Conservation (phyloP, 495 filamentous ascomycete species). For the Pseudomonodictys pantanalensis region DNA sequence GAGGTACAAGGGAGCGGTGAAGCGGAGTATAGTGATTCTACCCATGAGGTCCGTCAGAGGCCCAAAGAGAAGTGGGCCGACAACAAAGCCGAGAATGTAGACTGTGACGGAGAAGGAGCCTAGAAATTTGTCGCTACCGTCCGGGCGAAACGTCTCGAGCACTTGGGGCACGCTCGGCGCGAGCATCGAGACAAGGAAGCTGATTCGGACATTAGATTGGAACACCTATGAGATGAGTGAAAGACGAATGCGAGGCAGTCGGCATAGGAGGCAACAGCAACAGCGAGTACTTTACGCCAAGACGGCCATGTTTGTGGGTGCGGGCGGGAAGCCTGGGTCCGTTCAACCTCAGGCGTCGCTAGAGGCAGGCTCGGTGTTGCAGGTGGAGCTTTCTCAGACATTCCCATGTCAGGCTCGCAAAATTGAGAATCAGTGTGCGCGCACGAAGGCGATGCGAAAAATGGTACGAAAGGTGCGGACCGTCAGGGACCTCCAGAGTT, state of each 20-base stretch:
- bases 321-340: too few relatives aligned
- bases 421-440: too few relatives aligned
- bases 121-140: constrained; percentile 5
- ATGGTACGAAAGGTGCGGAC: too few relatives aligned
- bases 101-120: constrained; percentile 21
- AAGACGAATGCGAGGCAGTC: constrained; percentile 10
- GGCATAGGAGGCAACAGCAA: neutral
- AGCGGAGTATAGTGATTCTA: constrained; percentile 3
- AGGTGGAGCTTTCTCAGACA: too few relatives aligned
- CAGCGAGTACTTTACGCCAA: neutral
- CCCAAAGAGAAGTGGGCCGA: constrained; percentile 19
- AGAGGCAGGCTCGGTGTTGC: too few relatives aligned
- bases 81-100: constrained; percentile 21
- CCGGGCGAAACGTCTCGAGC: constrained; percentile 1
- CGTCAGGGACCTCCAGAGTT: too few relatives aligned
- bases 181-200: constrained; percentile 14
- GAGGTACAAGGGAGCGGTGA: constrained; percentile 6
- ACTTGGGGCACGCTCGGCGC: constrained; percentile 8
- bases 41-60: constrained; percentile 25
- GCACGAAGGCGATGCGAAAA: too few relatives aligned
- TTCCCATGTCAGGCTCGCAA: too few relatives aligned
- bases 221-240: neutral
- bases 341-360: too few relatives aligned
- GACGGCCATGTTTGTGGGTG: neutral
- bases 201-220: neutral